Evolutionary conservation across 306 rosid species (phyloP).

Genomic region (Begonia masoniana): DNA sequence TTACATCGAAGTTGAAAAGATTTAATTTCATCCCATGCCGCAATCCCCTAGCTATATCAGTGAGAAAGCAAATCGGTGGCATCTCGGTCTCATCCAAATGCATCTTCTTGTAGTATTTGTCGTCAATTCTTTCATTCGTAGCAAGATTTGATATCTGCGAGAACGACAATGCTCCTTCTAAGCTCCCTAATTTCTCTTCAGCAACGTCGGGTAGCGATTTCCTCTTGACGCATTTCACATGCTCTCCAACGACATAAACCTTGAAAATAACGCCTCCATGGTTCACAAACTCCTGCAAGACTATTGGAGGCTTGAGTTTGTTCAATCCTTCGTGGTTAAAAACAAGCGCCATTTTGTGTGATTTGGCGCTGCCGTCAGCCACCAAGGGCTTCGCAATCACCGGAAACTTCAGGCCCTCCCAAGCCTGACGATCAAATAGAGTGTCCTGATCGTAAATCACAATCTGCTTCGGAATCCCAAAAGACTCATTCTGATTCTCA

Average conservation of each 20-base stretch:
- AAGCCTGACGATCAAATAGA: conserved; percentile 36
- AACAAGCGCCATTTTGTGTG: conserved; percentile 80
- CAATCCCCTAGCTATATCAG: conserved; percentile 56
- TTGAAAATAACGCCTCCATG: conserved; percentile 92
- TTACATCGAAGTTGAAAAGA: conserved; percentile 78
- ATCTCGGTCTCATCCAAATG: conserved; percentile 63
- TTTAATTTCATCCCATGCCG: conserved; percentile 45
- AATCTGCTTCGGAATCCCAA: conserved; percentile 88
- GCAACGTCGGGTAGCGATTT: conserved; percentile 82
- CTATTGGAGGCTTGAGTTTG: conserved; percentile 75
- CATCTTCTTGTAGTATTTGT: conserved; percentile 64
- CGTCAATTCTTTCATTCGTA: conserved; percentile 39
- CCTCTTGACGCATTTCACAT: conserved; percentile 71
- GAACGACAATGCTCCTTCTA: conserved; percentile 49
- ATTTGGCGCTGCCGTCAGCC: conserved; percentile 85
- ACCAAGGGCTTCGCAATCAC: conserved; percentile 76
- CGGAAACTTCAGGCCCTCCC: conserved; percentile 69
- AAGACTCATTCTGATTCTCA: conserved; percentile 37
- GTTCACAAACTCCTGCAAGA: conserved; percentile 77
- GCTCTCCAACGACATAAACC: conserved; percentile 71
- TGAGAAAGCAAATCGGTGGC: conserved; percentile 58
- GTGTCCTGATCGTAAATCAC: conserved; percentile 70
- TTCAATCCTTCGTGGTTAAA: conserved; percentile 47
- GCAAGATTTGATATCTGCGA: conserved; percentile 78
- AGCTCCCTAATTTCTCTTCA: conserved; percentile 41